Conservation (phyloP, 371 early-diverging fungal species). For the Lichtheimia corymbifera region DNA sequence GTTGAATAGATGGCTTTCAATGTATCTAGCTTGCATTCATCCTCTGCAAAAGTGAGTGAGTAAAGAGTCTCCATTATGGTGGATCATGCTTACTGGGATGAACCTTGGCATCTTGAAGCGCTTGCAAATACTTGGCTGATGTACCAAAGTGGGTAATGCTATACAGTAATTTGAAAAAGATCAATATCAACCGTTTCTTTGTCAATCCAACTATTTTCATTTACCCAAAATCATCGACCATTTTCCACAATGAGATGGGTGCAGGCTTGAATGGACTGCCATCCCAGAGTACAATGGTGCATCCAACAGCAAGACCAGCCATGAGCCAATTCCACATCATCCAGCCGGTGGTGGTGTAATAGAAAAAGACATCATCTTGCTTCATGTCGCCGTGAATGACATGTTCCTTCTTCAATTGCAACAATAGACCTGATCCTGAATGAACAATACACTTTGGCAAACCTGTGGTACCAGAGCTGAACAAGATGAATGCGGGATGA, state of each 20-base stretch:
- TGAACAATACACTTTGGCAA: slow-evolving; percentile 99
- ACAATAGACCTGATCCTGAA: slow-evolving; percentile 87
- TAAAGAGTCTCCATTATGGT: not conserved
- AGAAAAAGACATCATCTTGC: slow-evolving; percentile 80
- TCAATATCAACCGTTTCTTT: not conserved
- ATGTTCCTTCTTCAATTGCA: slow-evolving; percentile 95
- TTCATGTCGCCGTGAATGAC: slow-evolving; percentile 81
- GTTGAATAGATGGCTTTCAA: slow-evolving; percentile 91
- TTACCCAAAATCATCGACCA: slow-evolving; percentile 72
- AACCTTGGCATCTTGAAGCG: slow-evolving; percentile 78
- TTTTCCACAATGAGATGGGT: slow-evolving; percentile 75
- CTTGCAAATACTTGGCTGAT: slow-evolving; percentile 94
- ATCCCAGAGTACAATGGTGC: slow-evolving; percentile 89
- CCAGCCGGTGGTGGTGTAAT: slow-evolving; percentile 97
- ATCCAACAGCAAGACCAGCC: slow-evolving; percentile 75
- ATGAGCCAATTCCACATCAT: slow-evolving; percentile 99
- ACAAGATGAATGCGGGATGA: slow-evolving; percentile 95
- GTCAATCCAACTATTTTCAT: not conserved
- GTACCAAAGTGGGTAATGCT: slow-evolving; percentile 90
- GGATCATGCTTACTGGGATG: slow-evolving; percentile 54
- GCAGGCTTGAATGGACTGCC: slow-evolving; percentile 94
- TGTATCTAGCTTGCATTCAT: slow-evolving; percentile 52
- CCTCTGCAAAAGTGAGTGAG: slow-evolving; percentile 20
- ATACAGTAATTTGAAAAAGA: not conserved
- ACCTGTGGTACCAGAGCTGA: slow-evolving; percentile 97